These are phyloP conservation scores for Brasilioporus rufonigricans DNA, from an alignment of 768 basidiomycete species.

Conservation along the genomic window DNA sequence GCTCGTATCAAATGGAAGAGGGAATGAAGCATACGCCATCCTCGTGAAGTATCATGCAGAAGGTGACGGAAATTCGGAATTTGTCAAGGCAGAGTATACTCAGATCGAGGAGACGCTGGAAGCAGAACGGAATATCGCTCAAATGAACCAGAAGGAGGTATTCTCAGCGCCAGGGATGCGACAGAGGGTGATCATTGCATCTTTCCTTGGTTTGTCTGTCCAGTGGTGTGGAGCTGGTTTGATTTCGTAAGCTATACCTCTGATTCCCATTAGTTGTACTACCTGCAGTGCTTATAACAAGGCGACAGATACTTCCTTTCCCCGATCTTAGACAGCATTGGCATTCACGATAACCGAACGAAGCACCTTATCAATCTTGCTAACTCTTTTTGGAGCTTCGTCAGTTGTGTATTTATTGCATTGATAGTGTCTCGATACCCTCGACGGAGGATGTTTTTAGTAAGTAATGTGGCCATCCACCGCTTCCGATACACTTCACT, in stretches of 20 bases:
- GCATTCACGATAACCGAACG: too few relatives aligned
- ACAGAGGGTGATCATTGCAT: conserved; percentile 11
- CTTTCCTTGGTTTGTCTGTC: conserved; percentile 14
- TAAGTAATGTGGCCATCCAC: too few relatives aligned
- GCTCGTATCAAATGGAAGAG: neutral
- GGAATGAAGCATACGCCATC: neutral
- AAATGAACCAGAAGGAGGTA: neutral
- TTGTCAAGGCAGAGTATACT: conserved; percentile 61
- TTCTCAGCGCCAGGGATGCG: conserved; percentile 16
- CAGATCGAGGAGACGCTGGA: too few relatives aligned
- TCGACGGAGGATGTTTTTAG: too few relatives aligned
- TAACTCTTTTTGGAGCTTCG: too few relatives aligned
- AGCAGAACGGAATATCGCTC: conserved; percentile 5
- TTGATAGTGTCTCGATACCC: too few relatives aligned
- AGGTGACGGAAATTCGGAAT: conserved; percentile 38
- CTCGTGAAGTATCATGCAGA: too few relatives aligned
- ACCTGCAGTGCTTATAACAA: neutral
- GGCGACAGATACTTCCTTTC: neutral
- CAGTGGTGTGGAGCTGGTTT: conserved; percentile 16
- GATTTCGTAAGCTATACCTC: neutral
- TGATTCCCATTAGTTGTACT: rapidly evolving
- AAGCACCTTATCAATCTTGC: too few relatives aligned
- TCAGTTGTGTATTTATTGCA: too few relatives aligned
- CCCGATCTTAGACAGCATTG: too few relatives aligned
- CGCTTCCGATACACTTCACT: too few relatives aligned